A percentile compares a stretch with the other conserved stretches of the same genome.
phyloP scores from a whole-genome alignment of 1,284 basidiomycete genomes.

The Gymnopus androsaceus region DNA sequence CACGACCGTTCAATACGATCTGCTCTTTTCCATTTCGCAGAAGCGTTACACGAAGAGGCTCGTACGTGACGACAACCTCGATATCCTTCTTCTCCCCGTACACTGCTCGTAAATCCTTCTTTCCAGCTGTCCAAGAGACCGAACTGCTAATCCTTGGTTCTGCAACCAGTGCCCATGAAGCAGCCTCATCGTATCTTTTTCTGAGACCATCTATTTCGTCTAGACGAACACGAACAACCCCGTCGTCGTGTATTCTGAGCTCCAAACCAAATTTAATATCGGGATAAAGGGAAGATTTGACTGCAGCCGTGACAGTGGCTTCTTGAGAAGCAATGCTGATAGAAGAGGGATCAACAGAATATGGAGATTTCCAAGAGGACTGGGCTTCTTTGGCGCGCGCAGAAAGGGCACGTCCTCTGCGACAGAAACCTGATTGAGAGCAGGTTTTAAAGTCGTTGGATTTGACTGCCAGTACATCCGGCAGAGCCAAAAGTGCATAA shows the following conservation, averaged over 20 bases:
- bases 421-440: constrained; percentile 87
- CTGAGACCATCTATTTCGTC: constrained; percentile 79
- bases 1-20: constrained; percentile 87
- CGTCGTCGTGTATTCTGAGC: constrained; percentile 80
- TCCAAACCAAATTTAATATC: constrained; percentile 79
- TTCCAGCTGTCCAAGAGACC: constrained; percentile 63
- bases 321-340: constrained; percentile 53
- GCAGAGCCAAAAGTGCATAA: constrained; percentile 3
- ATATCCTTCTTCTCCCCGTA: constrained; percentile 62
- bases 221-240: constrained; percentile 82
- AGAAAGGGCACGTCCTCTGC: constrained; percentile 81
- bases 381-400: constrained; percentile 60
- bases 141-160: constrained; percentile 63
- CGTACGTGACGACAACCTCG: constrained; percentile 69
- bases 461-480: constrained; percentile 57
- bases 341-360: constrained; percentile 65
- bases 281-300: constrained; percentile 82
- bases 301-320: constrained; percentile 66
- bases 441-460: constrained; percentile 90
- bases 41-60: constrained; percentile 75
- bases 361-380: constrained; percentile 78
- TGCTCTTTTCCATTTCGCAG: constrained; percentile 78
- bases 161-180: constrained; percentile 78
- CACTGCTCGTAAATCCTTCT: constrained; percentile 58
- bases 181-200: constrained; percentile 88